Evolutionary conservation across 1,284 basidiomycete genomes (phyloP), one percentile per base, ranked within the genome.

Genomic region (Termitomyces sp.): DNA sequence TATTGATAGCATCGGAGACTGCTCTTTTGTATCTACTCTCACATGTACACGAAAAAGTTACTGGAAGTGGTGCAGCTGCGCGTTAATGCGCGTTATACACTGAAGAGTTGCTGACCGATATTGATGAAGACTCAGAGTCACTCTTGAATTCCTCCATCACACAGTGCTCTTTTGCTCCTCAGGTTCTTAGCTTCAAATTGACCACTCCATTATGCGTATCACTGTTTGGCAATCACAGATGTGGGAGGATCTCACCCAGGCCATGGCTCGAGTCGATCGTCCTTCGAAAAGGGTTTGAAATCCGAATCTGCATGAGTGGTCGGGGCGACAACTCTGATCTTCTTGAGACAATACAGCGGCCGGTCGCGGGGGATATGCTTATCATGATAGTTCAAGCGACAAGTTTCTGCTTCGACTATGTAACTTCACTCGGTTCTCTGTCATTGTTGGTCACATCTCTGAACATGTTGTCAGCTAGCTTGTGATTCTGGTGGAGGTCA

Each of bases 1-100:
- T 57, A 47, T 43, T 50, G 52, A 60, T 59, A 35, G 26, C 39
- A 56, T 57, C 41, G 53, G 52, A 40, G 41, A 10, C 30, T 33
- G 14, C 31, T 52, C 39, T 49, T 51, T 33, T 26, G 40, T 13
- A 14, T 39, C 14, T 49, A 28, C 33, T 41, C 40, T 18, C 46
- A 44, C 26, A 42, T 30, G 3, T 10, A 8, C 16, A 35, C 30
- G 9, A 14, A 37, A n/a, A 43, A 47, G 7, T 35, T 24, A 18
- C n/a, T 42, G 8, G 14, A n/a, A 34, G 14, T 33, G 19, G 31
- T 5, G 42, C 18, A 21, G 13, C 18, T 1, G 24, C 21, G 21
- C 21, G 21, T 24, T 24, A 24, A 24, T 18, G 8, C 24, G n/a
- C 19, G 42, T 21, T 14, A 19, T 31, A 18, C 18, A 33, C 13